Base-by-base conservation (phyloP, 106 monocot genomes). In the Dendrobium officinale region DNA sequence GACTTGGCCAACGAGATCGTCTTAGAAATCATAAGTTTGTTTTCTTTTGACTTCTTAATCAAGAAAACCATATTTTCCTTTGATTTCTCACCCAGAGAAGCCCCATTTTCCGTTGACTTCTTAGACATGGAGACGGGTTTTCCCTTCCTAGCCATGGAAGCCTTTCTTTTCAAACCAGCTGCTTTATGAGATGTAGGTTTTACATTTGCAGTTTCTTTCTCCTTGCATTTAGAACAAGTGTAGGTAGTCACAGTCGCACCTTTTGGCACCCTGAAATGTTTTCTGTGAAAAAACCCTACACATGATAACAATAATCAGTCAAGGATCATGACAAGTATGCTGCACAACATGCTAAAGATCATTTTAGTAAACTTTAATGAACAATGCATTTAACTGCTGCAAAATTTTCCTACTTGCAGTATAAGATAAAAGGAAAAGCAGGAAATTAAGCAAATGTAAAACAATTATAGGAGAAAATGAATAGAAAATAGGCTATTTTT, bases 231-330 rank as follows among this genome's bases (percentile, higher is more conserved):
- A 56, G n/a, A 79, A 75, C 96, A 96, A 75, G 81, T 88, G 79
- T 82, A 93, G 47, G 72, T 67, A 22, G 88, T 80, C 78, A 67
- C 54, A 26, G 67, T 40, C 17, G 81, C 83, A 82, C 85, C 86
- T 88, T 88, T 90, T 47, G 94, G 88, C 59, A 92, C 80, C 79
- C 79, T 89, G 70, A 90, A 92, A 90, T 96, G 93, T 55, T 86
- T 90, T 77, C 79, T 90, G 80, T 96, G 96, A 72, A 96, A 92
- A 82, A 79, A 82, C 4, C 93, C 96, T 96, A 90, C 42, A 82
- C 42, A 41, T 72, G 73, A 70, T 47, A 43, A 85, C 74, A 11
- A 81, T 61, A 66, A 77, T 61, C 16, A 79, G 40, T n/a, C 33
- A 42, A 75, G 49, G n/a, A 81, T 75, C 66, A 41, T 24, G 43